Conservation (phyloP, 225 moss, liverwort and hornwort genomes). For the Polytrichum formosum region DNA sequence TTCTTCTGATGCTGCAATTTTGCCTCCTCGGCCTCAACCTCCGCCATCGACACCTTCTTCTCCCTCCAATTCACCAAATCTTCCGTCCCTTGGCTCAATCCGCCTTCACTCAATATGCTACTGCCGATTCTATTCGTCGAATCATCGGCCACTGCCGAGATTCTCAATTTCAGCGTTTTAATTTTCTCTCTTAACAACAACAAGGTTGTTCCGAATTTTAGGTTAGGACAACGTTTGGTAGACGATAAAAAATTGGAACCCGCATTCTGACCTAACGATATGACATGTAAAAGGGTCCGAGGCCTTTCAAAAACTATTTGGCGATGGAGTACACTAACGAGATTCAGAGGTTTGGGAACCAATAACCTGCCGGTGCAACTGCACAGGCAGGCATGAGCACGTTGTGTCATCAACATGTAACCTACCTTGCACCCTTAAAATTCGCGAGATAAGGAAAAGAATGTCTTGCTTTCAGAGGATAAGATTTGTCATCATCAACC, state of each 20-base stretch:
- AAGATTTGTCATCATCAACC: too few species aligned
- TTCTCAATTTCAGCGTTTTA: slow-evolving; percentile 5
- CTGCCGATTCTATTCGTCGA: background rate
- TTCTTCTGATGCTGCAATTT: slow-evolving; percentile 28
- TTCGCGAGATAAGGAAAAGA: background rate
- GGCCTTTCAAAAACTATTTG: too few species aligned
- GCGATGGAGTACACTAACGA: too few species aligned
- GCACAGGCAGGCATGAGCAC: slow-evolving; percentile 33
- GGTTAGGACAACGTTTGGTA: too few species aligned
- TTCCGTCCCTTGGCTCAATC: background rate
- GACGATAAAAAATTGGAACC: too few species aligned
- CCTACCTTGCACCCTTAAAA: background rate
- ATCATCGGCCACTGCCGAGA: background rate
- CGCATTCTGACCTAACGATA: too few species aligned
- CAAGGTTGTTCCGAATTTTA: slow-evolving; percentile 3
- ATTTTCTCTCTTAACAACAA: background rate
- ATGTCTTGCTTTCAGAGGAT: background rate
- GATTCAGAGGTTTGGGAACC: background rate
- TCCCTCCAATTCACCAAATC: slow-evolving; percentile 13
- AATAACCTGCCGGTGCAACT: slow-evolving; percentile 39
- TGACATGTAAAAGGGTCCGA: too few species aligned
- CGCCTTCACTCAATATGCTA: background rate
- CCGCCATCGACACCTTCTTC: slow-evolving; percentile 14
- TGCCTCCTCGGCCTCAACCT: slow-evolving; percentile 13
- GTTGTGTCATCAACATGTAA: slow-evolving; percentile 31